phyloP scores from a whole-genome alignment of 192 early-diverging fungal genomes.

The Backusella sp. region DNA sequence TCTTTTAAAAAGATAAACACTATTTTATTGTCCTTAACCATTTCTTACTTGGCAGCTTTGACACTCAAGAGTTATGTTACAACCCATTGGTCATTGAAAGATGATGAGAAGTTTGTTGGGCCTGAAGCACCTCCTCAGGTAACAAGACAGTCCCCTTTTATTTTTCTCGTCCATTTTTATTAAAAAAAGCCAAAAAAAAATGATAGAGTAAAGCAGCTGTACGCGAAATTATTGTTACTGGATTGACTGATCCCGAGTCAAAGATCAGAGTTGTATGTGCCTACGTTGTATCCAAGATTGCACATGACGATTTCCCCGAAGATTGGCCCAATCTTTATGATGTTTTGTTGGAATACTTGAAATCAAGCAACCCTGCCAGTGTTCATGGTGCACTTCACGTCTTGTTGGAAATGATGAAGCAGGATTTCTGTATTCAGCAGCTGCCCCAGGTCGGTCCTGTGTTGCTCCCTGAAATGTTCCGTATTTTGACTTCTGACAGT shows the following conservation, averaged over 20 bases:
- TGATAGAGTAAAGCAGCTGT: constrained; percentile 58
- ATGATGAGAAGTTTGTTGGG: constrained; percentile 47
- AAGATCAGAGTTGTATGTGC: constrained; percentile 71
- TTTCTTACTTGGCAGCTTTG: constrained; percentile 57
- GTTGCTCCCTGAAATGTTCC: constrained; percentile 80
- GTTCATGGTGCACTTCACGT: constrained; percentile 91
- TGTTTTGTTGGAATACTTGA: constrained; percentile 66
- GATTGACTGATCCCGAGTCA: constrained; percentile 55
- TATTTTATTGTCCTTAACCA: constrained; percentile 27
- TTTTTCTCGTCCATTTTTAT: neutral
- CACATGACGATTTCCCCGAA: constrained; percentile 91
- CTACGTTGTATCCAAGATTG: constrained; percentile 85
- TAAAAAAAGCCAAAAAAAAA: neutral
- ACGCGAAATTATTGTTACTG: constrained; percentile 53
- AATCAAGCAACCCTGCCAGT: constrained; percentile 60
- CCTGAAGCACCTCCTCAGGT: constrained; percentile 63
- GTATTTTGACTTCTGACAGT: constrained; percentile 67
- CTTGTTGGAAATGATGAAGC: constrained; percentile 77
- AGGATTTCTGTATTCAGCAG: constrained; percentile 87
- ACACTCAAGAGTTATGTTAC: constrained; percentile 73
- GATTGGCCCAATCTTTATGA: constrained; percentile 89
- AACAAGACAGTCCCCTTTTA: neutral
- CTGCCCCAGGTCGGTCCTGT: constrained; percentile 78
- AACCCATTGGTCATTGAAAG: constrained; percentile 72
- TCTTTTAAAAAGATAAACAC: neutral